Evolutionary conservation across 2,329 filamentous ascomycete genomes (phyloP).

Genomic region (Paramyrothecium roridum): DNA sequence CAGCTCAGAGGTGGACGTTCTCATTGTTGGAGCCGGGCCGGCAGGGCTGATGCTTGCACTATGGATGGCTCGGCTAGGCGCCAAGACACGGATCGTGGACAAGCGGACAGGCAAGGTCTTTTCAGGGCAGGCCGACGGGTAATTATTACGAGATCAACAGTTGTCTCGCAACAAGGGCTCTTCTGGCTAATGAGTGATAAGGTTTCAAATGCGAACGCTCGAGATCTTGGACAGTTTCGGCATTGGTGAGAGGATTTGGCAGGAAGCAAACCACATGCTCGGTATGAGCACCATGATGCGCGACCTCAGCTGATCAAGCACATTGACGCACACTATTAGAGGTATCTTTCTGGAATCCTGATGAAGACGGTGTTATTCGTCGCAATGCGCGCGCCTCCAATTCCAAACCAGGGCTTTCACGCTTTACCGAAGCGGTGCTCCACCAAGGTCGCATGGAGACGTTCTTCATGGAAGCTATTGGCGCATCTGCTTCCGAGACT

Average conservation of each 20-base stretch:
- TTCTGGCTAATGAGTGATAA: not conserved
- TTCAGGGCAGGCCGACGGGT: slow-evolving; percentile 26
- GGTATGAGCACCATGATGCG: slow-evolving; percentile 36
- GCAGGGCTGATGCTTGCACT: slow-evolving; percentile 39
- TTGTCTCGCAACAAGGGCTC: not conserved
- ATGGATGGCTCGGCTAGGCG: slow-evolving; percentile 37
- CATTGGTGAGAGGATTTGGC: slow-evolving; percentile 61
- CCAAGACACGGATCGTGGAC: slow-evolving; percentile 41
- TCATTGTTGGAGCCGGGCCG: slow-evolving; percentile 39
- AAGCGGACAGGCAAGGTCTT: slow-evolving; percentile 37
- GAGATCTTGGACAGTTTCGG: slow-evolving; percentile 75
- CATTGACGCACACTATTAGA: not conserved
- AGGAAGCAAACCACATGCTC: slow-evolving; percentile 66
- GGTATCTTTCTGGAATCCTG: slow-evolving; percentile 55
- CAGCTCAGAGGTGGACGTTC: slow-evolving; percentile 17
- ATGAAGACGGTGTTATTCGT: slow-evolving; percentile 50
- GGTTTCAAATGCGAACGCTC: slow-evolving; percentile 60
- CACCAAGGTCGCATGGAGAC: slow-evolving; percentile 70
- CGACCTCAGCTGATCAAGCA: not conserved
- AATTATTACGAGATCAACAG: not conserved
- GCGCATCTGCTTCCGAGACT: slow-evolving; percentile 40
- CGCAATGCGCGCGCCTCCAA: slow-evolving; percentile 61
- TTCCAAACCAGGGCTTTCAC: slow-evolving; percentile 55
- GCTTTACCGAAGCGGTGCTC: slow-evolving; percentile 63
- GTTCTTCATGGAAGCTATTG: slow-evolving; percentile 62